Base-by-base conservation (phyloP, 75 land plant genomes). In the Selaginella tamariscina region DNA sequence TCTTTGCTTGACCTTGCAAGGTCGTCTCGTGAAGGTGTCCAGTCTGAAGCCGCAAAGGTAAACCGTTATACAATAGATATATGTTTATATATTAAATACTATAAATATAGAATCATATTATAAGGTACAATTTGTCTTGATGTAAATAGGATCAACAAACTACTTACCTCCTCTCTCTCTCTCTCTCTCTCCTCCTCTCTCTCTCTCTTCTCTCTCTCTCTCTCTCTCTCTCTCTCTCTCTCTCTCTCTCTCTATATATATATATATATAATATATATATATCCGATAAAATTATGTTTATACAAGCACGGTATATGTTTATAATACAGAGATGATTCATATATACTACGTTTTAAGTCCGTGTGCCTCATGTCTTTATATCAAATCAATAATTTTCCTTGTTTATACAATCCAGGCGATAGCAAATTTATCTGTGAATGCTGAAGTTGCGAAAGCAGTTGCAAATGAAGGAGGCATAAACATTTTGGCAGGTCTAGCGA, bases 21-120 rank as follows among this genome's bases (percentile, higher is more conserved):
- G 66, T 95, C 91, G 26, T 79, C 79, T 54, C 68, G 99, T 27
- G 99, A 95, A 70, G 94, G 96, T 18, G 86, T 88, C 24, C 99
- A 95, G 57, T 74, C 96, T 23, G 99, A 95, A 75, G 96, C 99
- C 23, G 92, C 99, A 28, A 95, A 95, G 89, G 99, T 87, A 68
- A 33, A n/a, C n/a, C n/a, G n/a, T n/a, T n/a, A n/a, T n/a, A n/a
- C n/a, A n/a, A n/a, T n/a, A n/a, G n/a, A n/a, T n/a, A n/a, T n/a
- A n/a, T n/a, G n/a, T n/a, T n/a, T n/a, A n/a, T n/a, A n/a, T n/a
- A n/a, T n/a, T n/a, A n/a, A n/a, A n/a, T n/a, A n/a, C n/a, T n/a
- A n/a, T n/a, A n/a, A n/a, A n/a, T n/a, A n/a, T n/a, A n/a, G n/a
- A n/a, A n/a, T n/a, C n/a, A n/a, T n/a, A n/a, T n/a, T n/a, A n/a